Evolutionary conservation across 1,284 basidiomycete species (phyloP), one percentile per base, ranked within the genome.

Genomic region (Stereum hirsutum): DNA sequence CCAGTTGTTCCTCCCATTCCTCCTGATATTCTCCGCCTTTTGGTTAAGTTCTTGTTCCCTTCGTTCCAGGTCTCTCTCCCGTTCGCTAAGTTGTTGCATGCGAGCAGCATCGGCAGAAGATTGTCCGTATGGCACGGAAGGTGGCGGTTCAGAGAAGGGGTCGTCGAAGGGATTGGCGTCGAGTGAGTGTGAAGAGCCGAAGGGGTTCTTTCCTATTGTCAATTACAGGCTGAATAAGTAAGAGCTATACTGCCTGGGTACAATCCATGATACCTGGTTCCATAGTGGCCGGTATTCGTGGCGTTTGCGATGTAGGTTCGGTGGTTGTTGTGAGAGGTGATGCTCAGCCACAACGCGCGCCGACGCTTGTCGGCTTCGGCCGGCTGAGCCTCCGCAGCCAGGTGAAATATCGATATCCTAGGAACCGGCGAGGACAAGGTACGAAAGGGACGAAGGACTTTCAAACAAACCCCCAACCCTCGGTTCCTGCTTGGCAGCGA

Each of bases 1-100:
- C 81, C 87, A 95, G 62, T 95, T 95, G 60, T 87, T 93, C 51
- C 81, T 78, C 31, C 91, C 91, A 58, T 88, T 79, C 47, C 67
- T 74, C 53, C 85, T 74, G 48, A 94, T 78, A 54, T 87, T 72
- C 34, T 90, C 84, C 15, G 77, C 69, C 55, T 74, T 78, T 52
- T 73, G 66, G 47, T 61, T 71, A 42, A 92, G 70, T 46, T 89
- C 83, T 25, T 70, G 63, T 59, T 92, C 89, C 51, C 89, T 69
- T 49, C 79, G 69, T 55, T 81, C 79, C n/a, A 94, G 69, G 54
- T 93, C 89, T 39, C 69, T 71, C 63, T 93, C 91, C 41, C 89
- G 72, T 46, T 74, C 74, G 42, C 71, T 73, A 11, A 94, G 61
- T 42, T 88, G 79, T 36, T 80, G 80, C 20, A 75, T 54, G 35